Evolutionary conservation across 2,329 filamentous ascomycete genomes (phyloP).

Genomic region (Emergomyces orientalis): DNA sequence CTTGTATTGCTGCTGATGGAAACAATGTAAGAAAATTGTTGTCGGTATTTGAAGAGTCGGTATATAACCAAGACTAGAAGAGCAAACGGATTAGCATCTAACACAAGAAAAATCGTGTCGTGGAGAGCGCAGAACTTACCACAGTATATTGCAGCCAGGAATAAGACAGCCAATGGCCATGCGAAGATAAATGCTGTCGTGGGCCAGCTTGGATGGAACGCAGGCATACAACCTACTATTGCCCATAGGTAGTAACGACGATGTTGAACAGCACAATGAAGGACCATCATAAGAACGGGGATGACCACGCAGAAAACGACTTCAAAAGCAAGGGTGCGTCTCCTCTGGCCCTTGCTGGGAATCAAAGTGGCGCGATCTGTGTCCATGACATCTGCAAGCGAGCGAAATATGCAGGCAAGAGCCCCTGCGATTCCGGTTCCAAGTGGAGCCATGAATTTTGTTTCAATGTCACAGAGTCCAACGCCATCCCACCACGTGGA

Average conservation of each 20-base stretch:
- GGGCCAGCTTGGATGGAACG: conserved; percentile 49
- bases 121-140: conserved; percentile 35
- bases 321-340: conserved; percentile 43
- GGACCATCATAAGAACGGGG: conserved; percentile 46
- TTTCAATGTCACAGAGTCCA: conserved; percentile 56
- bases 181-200: conserved; percentile 46
- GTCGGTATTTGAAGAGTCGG: conserved; percentile 53
- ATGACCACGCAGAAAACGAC: conserved; percentile 47
- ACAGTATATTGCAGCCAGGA: conserved; percentile 48
- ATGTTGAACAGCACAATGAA: conserved; percentile 52
- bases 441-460: conserved; percentile 48
- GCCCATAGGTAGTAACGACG: conserved; percentile 50
- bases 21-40: conserved; percentile 49
- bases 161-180: conserved; percentile 48
- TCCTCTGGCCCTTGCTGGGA: conserved; percentile 41
- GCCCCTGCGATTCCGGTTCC: conserved; percentile 46
- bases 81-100: conserved; percentile 13
- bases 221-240: conserved; percentile 50
- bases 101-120: neutral
- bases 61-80: conserved; percentile 47
- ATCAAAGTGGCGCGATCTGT: conserved; percentile 46
- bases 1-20: conserved; percentile 44
- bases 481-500: conserved; percentile 48
- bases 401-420: conserved; percentile 50
- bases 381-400: conserved; percentile 52